A percentile compares a stretch with the other conserved stretches of the same genome.
Conservation (phyloP, 805 yeast species). For the Yarrowia divulgata region DNA sequence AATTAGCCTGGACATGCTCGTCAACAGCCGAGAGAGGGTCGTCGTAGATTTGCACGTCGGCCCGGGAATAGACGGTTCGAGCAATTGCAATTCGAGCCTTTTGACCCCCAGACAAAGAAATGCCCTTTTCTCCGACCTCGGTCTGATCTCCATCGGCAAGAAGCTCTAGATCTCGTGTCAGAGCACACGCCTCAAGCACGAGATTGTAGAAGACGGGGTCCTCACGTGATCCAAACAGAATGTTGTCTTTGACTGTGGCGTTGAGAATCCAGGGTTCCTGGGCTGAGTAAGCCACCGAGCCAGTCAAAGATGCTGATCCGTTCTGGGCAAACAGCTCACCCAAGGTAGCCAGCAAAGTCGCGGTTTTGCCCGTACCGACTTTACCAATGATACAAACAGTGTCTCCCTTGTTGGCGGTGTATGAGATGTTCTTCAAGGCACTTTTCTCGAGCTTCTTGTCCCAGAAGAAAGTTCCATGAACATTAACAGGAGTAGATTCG, state of each 20-base stretch:
- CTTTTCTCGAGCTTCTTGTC: background rate
- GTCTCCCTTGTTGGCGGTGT: conserved; percentile 72
- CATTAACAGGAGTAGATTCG: background rate
- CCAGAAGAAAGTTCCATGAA: background rate
- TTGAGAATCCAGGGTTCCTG: conserved; percentile 11
- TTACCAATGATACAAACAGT: conserved; percentile 81
- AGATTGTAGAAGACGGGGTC: conserved; percentile 81
- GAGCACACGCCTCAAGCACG: conserved; percentile 88
- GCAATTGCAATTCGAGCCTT: conserved; percentile 95
- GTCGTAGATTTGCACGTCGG: conserved; percentile 88
- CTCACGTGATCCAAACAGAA: conserved; percentile 83
- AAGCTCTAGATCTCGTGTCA: conserved; percentile 74
- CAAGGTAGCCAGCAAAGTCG: conserved; percentile 72
- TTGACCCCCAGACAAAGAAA: conserved; percentile 95
- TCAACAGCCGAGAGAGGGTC: conserved; percentile 97
- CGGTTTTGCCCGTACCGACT: conserved; percentile 87
- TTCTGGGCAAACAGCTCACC: conserved; percentile 72
- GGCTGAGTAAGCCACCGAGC: conserved; percentile 43
- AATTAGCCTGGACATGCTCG: conserved; percentile 91
- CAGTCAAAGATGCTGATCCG: conserved; percentile 67
- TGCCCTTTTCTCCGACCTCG: conserved; percentile 96
- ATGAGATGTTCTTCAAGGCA: conserved; percentile 55
- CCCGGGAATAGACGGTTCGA: conserved; percentile 92
- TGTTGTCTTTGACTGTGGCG: conserved; percentile 45
- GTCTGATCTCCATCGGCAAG: conserved; percentile 91